Base-by-base conservation (phyloP, 768 basidiomycete genomes). In the Filobasidium wieringae region DNA sequence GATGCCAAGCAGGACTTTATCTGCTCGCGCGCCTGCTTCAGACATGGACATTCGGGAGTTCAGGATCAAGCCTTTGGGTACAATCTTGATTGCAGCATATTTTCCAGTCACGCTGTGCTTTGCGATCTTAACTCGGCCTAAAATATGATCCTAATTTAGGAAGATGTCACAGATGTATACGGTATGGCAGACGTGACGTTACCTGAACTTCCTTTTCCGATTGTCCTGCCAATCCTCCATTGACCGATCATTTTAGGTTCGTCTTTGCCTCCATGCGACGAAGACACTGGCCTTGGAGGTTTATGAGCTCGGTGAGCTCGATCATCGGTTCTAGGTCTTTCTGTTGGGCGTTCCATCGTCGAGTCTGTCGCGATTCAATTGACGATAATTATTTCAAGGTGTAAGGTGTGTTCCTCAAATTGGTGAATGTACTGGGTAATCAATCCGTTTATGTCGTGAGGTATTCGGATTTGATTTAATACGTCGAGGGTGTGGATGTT, bases 21-120 rank as follows among this genome's bases (percentile, higher is more conserved):
- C 87, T 12, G 84, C 79, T 61, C 86, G 82, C 57, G 85, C 84
- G 14, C 80, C 83, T 12, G 85, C 80, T 50, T 82, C 81, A 50
- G 81, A 79, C 59, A 88, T 77, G 24, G 85, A 86, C 62, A 81
- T 78, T 36, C 81, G 79, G 49, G 86, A 86, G 54, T 78, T 79
- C 57, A 86, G 74, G 57, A 84, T 75, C 53, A 79, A 76, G 29
- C 78, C 78, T 74, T 92, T 92, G 41, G 85, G 83, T 30, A 97
- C 85, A 63, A 93, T 95, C 77, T 97, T 97, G 72, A 95, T 82
- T 8, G 92, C 92, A 34, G 91, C 89, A 67, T 86, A 84, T 74
- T 89, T 83, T 29, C 86, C 88, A 0, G 88, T 88, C 70, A 81
- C 85, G n/a, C 83, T 80, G 72, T 92, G 87, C 62, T 88, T 80